Conservation (phyloP, 306 rosid species). For the Heteromeles arbutifolia region DNA sequence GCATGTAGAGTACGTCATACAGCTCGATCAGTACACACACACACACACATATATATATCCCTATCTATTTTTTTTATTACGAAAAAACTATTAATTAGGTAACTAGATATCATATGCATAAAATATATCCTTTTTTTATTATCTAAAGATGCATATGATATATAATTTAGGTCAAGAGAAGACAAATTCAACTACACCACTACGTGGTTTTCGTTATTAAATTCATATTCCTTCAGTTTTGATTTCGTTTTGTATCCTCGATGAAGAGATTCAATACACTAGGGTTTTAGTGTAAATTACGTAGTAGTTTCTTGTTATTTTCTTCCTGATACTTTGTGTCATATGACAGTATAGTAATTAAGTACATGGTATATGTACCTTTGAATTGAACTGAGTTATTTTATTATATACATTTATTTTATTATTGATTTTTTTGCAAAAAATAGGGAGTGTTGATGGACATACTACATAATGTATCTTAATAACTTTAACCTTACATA, state of each 20-base stretch:
- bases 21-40: neutral
- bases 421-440: too few relatives aligned
- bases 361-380: too few relatives aligned
- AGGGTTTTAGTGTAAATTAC: neutral
- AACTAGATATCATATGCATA: slow-evolving; percentile 15
- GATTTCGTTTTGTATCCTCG: neutral
- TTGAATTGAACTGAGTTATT: too few relatives aligned
- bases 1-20: slow-evolving; percentile 27
- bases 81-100: neutral
- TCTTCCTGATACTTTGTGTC: neutral
- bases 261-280: neutral
- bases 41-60: neutral
- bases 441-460: too few relatives aligned
- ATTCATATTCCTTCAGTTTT: too few relatives aligned
- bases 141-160: neutral
- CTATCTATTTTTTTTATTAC: neutral
- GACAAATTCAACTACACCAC: neutral
- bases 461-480: neutral
- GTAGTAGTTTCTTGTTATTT: neutral
- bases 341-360: too few relatives aligned
- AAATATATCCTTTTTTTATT: neutral
- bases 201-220: neutral
- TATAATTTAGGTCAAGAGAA: neutral
- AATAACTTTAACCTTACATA: neutral
- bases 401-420: too few relatives aligned